Base-by-base conservation (phyloP, 1,139 yeast species). In the Yamadazyma trypodendri region DNA sequence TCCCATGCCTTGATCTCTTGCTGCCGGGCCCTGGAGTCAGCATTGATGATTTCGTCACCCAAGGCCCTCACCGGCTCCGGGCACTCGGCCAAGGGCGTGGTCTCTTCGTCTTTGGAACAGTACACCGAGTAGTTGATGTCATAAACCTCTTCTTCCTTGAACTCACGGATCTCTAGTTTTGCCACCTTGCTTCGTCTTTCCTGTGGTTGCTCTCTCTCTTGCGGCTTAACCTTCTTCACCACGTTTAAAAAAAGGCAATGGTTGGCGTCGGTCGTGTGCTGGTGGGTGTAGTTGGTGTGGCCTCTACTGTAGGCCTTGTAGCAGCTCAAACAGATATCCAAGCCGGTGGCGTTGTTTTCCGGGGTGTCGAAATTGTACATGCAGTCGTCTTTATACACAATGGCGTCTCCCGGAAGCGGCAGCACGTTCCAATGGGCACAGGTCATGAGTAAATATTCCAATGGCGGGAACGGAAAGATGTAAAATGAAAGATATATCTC, bases 1-100 rank as follows among this genome's bases (percentile, higher is more conserved):
- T 88, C 94, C 99, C 99, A 92, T 3, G 95, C 83, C 51, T 81
- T 79, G 39, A 89, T 78, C 52, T 89, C 95, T 48, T 86, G 82
- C 27, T 77, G 74, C 38, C 77, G 71, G 16, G 75, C 69, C 9
- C 81, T 73, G 0, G 97, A 88, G 38, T 81, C 80, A 1, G 95
- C 77, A 4, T 58, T 59, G 38, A 87, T 49, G 4, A 92, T 76
- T 2, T 66, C 71, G 1, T 70, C 66, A 0, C 82, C 75, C 16
- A 69, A 49, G 6, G 32, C 16, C 35, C 55, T 54, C 28, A 65
- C 55, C 6, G 44, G 37, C 1, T 44, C 50, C 1, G 65, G 59
- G 2, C 60, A 37, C 11, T 58, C 49, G 0, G 48, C 56, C 14
- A 66, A 28, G 0, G 43, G n/a, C 24, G 49, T 51, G 7, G 36